Evolutionary conservation across 768 basidiomycete genomes (phyloP), one percentile per base, ranked within the genome.

Genomic region (Glaciozyma antarctica): DNA sequence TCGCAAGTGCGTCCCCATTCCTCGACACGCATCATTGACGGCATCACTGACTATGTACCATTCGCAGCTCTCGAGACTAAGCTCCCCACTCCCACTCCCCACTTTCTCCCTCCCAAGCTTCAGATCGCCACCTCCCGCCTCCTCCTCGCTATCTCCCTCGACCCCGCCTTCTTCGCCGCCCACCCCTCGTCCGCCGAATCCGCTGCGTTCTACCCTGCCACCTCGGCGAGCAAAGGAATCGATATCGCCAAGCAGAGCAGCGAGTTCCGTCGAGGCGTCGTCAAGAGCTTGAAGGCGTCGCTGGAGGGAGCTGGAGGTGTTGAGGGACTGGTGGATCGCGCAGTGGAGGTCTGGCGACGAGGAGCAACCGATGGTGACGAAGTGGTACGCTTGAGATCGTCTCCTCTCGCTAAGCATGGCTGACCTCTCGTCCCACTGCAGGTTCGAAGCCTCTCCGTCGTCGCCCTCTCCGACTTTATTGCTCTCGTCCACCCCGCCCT

Each of bases 71-170:
- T 69, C 65, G 62, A 69, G 47, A 58, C 65, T 38, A 38, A 26
- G 26, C 62, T n/a, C 68, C 64, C 13, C 19, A 43, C 30, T 60
- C 62, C 13, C 51, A 52, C 38, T 66, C 57, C 62, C 13, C 51
- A 52, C 38, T 66, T 66, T 60, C 62, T 69, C 12, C 68, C 68
- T 0, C 62, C 68, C 0, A 45, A 58, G 10, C 65, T 69, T 13
- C 64, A 66, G n/a, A 60, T 69, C 60, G 32, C 65, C n/a, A 69
- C 68, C 22, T 54, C 65, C 13, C 68, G 68, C 44, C 59, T 69
- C 26, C 68, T 69, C 30, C 68, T 69, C 41, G 63, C 58, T 56
- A 62, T 69, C 55, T 43, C 65, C 5, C 65, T 69, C 38, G 63
- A 65, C 0, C 68, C 68, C 13, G n/a, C 68, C 16, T 66, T 66